Evolutionary conservation across 139 green algal species (phyloP).

Genomic region (Tetraselmis chui): DNA sequence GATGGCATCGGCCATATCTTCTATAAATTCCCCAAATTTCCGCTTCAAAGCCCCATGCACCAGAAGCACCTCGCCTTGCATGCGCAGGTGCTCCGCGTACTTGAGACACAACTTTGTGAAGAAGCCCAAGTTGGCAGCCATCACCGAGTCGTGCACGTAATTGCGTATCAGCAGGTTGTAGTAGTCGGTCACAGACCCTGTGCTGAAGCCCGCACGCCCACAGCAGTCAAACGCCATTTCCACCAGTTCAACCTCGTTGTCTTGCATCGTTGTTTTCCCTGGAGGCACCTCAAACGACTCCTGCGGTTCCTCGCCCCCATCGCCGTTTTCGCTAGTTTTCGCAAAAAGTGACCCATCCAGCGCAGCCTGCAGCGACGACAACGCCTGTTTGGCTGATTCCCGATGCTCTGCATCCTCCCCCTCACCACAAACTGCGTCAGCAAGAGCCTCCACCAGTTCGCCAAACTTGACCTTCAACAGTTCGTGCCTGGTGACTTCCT

Average conservation of each 20-base stretch:
- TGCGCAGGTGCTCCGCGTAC: background rate
- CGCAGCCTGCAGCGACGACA: background rate
- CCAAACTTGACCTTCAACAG: background rate
- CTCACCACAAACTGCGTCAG: background rate
- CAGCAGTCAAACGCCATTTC: background rate
- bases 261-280: background rate
- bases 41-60: background rate
- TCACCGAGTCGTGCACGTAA: background rate
- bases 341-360: too few relatives aligned
- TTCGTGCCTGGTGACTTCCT: background rate
- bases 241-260: background rate
- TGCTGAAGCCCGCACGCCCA: background rate
- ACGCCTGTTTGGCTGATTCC: background rate
- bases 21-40: background rate
- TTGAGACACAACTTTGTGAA: background rate
- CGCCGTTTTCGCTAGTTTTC: background rate
- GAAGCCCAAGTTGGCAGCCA: background rate
- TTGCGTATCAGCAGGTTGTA: background rate
- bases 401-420: background rate
- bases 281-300: background rate
- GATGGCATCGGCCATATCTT: background rate
- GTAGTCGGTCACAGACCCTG: background rate
- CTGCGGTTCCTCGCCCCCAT: background rate
- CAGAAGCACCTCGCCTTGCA: background rate
- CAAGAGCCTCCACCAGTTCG: background rate